A percentile compares a stretch with the other conserved stretches of the same genome.
phyloP scores from a whole-genome alignment of 345 rosid genomes.

The Arabis hirsuta region DNA sequence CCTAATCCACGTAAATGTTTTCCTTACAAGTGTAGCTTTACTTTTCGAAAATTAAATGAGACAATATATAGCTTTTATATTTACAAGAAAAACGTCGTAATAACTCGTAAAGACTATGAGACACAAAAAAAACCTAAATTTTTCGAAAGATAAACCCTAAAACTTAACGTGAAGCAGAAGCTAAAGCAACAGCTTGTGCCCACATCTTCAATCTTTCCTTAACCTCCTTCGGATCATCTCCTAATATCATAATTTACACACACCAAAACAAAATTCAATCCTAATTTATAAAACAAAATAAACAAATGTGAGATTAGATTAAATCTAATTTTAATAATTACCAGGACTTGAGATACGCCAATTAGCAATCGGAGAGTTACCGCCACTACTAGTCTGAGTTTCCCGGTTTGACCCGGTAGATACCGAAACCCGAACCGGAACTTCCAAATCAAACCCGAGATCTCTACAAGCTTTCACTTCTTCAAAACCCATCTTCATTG shows the following conservation, averaged over 20 bases:
- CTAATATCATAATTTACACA: constrained; percentile 42
- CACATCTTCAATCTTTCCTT: constrained; percentile 93
- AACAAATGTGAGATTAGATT: background rate
- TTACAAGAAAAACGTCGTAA: constrained; percentile 12
- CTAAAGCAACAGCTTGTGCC: constrained; percentile 93
- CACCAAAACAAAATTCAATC: background rate
- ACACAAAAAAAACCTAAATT: background rate
- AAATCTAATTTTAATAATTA: constrained; percentile 22
- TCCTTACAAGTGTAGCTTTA: background rate
- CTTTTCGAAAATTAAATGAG: background rate
- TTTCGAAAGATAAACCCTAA: constrained; percentile 6
- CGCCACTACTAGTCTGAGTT: constrained; percentile 78
- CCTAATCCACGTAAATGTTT: constrained; percentile 16
- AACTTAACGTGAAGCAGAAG: constrained; percentile 56
- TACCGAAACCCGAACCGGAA: constrained; percentile 55
- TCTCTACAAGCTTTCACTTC: constrained; percentile 90
- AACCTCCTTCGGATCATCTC: constrained; percentile 95
- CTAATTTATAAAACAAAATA: background rate
- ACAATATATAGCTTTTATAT: constrained; percentile 12
- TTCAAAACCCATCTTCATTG: constrained; percentile 82
- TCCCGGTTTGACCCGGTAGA: constrained; percentile 47
- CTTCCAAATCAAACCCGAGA: constrained; percentile 84
- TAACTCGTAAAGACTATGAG: constrained; percentile 1
- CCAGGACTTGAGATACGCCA: constrained; percentile 98
- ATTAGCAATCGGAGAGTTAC: constrained; percentile 76